Conservation (phyloP, 208 protist species). For the Balamuthia mandrillaris region DNA sequence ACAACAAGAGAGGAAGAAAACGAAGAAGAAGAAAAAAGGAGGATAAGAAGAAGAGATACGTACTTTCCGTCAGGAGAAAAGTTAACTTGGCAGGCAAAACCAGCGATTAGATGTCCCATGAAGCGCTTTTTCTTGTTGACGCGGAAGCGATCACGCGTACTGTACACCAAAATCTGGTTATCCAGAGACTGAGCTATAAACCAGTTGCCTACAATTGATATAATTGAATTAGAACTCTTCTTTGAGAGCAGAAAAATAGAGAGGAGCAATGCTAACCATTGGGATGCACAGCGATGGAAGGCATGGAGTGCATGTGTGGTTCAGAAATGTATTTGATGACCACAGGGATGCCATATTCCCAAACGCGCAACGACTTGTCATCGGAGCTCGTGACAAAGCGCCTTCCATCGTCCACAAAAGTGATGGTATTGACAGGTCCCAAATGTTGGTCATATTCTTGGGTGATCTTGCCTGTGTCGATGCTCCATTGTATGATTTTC, state of each 20-base stretch:
- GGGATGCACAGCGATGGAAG: slow-evolving; percentile 79
- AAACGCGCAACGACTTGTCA: slow-evolving; percentile 92
- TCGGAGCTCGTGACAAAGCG: slow-evolving; percentile 90
- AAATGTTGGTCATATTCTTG: slow-evolving; percentile 94
- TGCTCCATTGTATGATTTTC: slow-evolving; percentile 58
- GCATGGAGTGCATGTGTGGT: slow-evolving; percentile 85
- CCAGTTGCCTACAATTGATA: slow-evolving; percentile 48
- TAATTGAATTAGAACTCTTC: too few relatives aligned
- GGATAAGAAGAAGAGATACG: slow-evolving; percentile 49
- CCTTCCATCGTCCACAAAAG: slow-evolving; percentile 83
- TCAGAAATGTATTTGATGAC: slow-evolving; percentile 94
- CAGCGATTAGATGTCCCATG: slow-evolving; percentile 85
- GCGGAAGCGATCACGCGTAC: slow-evolving; percentile 76
- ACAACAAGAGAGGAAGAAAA: too few relatives aligned
- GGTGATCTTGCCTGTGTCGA: slow-evolving; percentile 67
- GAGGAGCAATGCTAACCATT: slow-evolving; percentile 71
- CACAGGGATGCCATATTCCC: slow-evolving; percentile 93
- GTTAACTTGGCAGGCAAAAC: slow-evolving; percentile 83
- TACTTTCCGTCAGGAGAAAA: slow-evolving; percentile 85
- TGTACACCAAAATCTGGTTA: slow-evolving; percentile 90
- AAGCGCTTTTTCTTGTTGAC: slow-evolving; percentile 84
- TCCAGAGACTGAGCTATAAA: slow-evolving; percentile 89
- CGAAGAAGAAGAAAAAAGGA: too few relatives aligned
- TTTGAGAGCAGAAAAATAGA: too few relatives aligned
- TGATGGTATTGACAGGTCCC: slow-evolving; percentile 90